These are phyloP conservation scores for Oryza glaberrima DNA, from an alignment of 176 grass and related monocot species.

Conservation along the genomic window DNA sequence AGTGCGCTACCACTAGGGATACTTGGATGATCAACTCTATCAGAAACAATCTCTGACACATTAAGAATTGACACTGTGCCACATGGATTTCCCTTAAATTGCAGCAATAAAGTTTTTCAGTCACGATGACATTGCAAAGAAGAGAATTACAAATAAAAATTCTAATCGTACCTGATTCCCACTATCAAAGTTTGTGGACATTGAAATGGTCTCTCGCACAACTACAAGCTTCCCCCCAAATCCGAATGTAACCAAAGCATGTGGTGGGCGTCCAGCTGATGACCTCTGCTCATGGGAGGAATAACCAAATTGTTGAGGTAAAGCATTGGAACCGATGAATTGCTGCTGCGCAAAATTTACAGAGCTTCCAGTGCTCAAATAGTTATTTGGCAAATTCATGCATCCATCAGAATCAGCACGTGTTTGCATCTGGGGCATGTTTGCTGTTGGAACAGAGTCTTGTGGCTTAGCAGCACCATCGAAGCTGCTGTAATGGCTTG, in stretches of 20 bases:
- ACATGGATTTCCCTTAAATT: conserved; percentile 52
- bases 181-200: conserved; percentile 50
- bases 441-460: conserved; percentile 16
- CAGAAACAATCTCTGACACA: conserved; percentile 67
- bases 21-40: conserved; percentile 58
- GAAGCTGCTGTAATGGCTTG: conserved; percentile 35
- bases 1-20: conserved; percentile 44
- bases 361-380: conserved; percentile 50
- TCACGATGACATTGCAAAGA: conserved; percentile 28
- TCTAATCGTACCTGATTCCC: conserved; percentile 61
- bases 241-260: conserved; percentile 82
- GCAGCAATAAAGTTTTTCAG: conserved; percentile 39
- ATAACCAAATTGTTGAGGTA: conserved; percentile 59
- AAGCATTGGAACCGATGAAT: conserved; percentile 44
- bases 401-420: conserved; percentile 31
- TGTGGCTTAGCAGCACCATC: conserved; percentile 43
- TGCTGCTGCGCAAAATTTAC: conserved; percentile 54
- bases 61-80: conserved; percentile 66
- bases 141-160: conserved; percentile 19
- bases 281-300: conserved; percentile 67
- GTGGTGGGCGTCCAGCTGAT: conserved; percentile 74
- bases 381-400: conserved; percentile 50
- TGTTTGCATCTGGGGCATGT: conserved; percentile 40
- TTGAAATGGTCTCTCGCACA: conserved; percentile 70
- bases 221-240: conserved; percentile 87